Evolutionary conservation across 2,329 filamentous ascomycete genomes (phyloP).

Genomic region (Aspergillus eucalypticola): DNA sequence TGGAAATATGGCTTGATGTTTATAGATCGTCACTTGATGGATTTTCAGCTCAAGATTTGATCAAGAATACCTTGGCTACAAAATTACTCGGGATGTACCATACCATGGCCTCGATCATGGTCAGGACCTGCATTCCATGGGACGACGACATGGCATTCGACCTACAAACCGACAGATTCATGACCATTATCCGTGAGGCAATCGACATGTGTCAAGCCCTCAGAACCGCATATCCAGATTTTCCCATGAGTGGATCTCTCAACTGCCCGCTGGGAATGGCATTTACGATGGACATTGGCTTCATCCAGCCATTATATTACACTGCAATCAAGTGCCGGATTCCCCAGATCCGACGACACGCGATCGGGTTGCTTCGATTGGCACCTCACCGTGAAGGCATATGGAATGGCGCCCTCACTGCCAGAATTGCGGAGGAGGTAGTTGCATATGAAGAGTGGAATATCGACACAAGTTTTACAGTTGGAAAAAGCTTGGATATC

Average conservation of each 20-base stretch:
- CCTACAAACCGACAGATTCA: slow-evolving; percentile 22
- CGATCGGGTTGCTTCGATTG: slow-evolving; percentile 13
- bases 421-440: slow-evolving; percentile 6
- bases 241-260: neutral
- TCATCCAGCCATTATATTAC: slow-evolving; percentile 34
- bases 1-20: slow-evolving; percentile 14
- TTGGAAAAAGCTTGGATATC: neutral
- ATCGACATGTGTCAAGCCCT: slow-evolving; percentile 8
- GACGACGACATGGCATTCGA: slow-evolving; percentile 31
- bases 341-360: slow-evolving; percentile 30
- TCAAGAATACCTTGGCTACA: neutral
- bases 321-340: slow-evolving; percentile 35
- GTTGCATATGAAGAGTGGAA: slow-evolving; percentile 4
- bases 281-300: slow-evolving; percentile 35
- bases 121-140: slow-evolving; percentile 23
- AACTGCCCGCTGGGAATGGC: neutral
- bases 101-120: slow-evolving; percentile 49
- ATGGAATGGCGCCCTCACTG: slow-evolving; percentile 6
- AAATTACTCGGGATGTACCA: slow-evolving; percentile 43
- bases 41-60: neutral
- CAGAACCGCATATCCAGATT: slow-evolving; percentile 5
- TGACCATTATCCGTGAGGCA: slow-evolving; percentile 15
- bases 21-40: slow-evolving; percentile 22
- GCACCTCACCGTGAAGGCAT: slow-evolving; percentile 11
- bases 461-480: neutral